These are phyloP conservation scores for Penicillium crustosum DNA, from an alignment of 2,329 filamentous ascomycete species.

Conservation along the genomic window DNA sequence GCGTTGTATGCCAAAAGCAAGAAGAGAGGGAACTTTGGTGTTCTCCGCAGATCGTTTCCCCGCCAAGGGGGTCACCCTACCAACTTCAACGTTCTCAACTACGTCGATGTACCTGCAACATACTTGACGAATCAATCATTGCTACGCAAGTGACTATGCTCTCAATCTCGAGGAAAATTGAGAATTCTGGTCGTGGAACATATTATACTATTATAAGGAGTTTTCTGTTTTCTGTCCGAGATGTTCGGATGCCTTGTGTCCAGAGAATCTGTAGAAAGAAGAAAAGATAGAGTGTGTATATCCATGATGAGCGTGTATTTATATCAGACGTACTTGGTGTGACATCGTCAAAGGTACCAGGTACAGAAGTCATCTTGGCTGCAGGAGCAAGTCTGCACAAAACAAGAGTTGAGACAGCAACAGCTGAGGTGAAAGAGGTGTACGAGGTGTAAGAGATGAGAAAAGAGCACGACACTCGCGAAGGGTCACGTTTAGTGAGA, in stretches of 20 bases:
- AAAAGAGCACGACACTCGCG: not conserved
- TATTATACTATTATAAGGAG: not conserved
- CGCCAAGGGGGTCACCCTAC: not conserved
- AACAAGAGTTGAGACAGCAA: not conserved
- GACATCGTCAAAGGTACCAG: not conserved
- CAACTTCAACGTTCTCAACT: not conserved
- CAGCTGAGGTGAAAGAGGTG: not conserved
- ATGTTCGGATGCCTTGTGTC: not conserved
- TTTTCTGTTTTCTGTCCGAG: not conserved
- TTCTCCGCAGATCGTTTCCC: constrained; percentile 14
- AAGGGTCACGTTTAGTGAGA: not conserved
- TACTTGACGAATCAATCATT: not conserved
- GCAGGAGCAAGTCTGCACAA: not conserved
- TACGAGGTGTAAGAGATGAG: not conserved
- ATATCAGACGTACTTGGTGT: not conserved
- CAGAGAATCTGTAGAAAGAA: not conserved
- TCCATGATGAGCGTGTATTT: not conserved
- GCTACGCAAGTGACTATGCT: not conserved
- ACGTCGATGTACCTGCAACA: not conserved
- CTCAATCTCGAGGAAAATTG: not conserved
- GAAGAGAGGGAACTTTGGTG: constrained; percentile 15
- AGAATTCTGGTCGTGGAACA: not conserved
- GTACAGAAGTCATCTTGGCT: not conserved
- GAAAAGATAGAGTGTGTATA: not conserved
- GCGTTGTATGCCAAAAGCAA: not conserved